Evolutionary conservation across 2,329 filamentous ascomycete genomes (phyloP).

Genomic region (Apiospora saccharicola): DNA sequence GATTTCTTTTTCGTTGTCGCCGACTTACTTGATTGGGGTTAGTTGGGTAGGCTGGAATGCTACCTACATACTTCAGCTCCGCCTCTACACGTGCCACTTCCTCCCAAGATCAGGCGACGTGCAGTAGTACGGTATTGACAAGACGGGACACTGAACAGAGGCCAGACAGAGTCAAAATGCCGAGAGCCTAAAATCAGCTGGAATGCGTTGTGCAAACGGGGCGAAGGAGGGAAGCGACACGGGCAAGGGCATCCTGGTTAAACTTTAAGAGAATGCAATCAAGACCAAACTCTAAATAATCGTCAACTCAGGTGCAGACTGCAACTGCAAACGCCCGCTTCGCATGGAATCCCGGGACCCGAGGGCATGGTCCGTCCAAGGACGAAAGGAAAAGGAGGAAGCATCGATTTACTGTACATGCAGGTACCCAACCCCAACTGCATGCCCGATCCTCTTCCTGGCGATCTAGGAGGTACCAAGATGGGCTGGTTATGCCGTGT

Average conservation of each 20-base stretch:
- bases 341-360: conserved; percentile 3
- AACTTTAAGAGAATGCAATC: not conserved
- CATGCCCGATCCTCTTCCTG: not conserved
- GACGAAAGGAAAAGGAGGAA: not conserved
- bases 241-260: not conserved
- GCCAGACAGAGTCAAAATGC: no score
- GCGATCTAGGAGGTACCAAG: not conserved
- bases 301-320: not conserved
- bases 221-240: not conserved
- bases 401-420: not conserved
- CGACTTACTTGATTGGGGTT: no score
- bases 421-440: not conserved
- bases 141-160: no score
- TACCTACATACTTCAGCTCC: not conserved
- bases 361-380: not conserved
- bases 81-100: not conserved
- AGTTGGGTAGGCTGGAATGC: not conserved
- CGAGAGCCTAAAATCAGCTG: not conserved
- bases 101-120: not conserved
- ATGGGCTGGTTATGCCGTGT: not conserved
- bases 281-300: not conserved
- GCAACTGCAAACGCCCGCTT: not conserved
- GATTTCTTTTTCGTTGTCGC: not conserved
- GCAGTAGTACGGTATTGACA: not conserved
- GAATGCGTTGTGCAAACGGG: not conserved